Evolutionary conservation across 2,329 filamentous ascomycete species (phyloP).

Genomic region (Stylonectria norvegica): DNA sequence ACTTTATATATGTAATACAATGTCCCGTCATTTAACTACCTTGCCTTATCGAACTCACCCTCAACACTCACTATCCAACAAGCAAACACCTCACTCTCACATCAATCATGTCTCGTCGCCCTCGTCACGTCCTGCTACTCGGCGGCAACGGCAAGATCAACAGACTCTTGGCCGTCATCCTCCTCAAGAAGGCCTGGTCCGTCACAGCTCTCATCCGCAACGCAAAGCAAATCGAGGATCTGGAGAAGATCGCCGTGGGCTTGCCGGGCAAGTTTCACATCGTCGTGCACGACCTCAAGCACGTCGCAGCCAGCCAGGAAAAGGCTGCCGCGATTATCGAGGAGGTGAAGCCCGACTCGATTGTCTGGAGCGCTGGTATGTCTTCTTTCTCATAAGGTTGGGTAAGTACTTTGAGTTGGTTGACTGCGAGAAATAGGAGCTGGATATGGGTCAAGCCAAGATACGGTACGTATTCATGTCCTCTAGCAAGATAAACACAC

Average conservation of each 20-base stretch:
- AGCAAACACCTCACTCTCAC: too few relatives aligned
- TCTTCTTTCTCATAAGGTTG: too few relatives aligned
- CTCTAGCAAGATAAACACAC: neutral
- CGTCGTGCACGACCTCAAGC: constrained; percentile 63
- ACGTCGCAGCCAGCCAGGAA: constrained; percentile 60
- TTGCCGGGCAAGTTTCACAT: constrained; percentile 59
- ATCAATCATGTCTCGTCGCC: too few relatives aligned
- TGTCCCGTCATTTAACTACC: too few relatives aligned
- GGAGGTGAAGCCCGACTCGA: constrained; percentile 56
- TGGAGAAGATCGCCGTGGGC: constrained; percentile 55
- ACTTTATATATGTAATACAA: too few relatives aligned
- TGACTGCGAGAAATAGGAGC: too few relatives aligned
- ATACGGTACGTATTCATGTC: constrained; percentile 8
- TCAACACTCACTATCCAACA: too few relatives aligned
- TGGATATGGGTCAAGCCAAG: constrained; percentile 40
- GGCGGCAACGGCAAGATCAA: constrained; percentile 75
- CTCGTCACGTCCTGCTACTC: constrained; percentile 58
- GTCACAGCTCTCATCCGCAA: constrained; percentile 72
- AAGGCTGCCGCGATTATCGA: constrained; percentile 51
- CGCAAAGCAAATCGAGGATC: constrained; percentile 57
- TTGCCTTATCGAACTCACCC: too few relatives aligned
- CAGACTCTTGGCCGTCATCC: constrained; percentile 65
- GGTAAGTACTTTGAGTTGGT: too few relatives aligned
- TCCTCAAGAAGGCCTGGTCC: constrained; percentile 65
- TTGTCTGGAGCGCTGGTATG: constrained; percentile 58